A percentile compares a stretch with the other conserved stretches of the same genome.
Evolutionary conservation across 768 basidiomycete species (phyloP).

Genomic region (Phanerochaete sordida): DNA sequence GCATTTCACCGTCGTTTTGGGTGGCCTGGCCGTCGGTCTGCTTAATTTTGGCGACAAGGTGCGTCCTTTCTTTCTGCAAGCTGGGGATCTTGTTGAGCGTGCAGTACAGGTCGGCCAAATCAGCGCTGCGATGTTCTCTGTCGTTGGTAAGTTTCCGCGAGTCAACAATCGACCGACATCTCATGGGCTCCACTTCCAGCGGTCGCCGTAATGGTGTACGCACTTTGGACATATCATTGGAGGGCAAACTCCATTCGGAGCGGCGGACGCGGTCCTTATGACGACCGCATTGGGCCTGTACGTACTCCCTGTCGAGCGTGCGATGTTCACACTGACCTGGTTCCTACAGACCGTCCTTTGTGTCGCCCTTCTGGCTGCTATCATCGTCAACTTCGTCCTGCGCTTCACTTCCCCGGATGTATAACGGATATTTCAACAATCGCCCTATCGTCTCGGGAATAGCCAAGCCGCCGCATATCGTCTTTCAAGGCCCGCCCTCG

Average conservation of each 20-base stretch:
- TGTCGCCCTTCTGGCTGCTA: conserved; percentile 75
- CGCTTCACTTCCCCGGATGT: conserved; percentile 51
- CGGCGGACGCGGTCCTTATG: conserved; percentile 92
- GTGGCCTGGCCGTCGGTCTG: conserved; percentile 92
- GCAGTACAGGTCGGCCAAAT: conserved; percentile 80
- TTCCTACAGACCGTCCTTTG: conserved; percentile 72
- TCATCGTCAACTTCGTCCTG: conserved; percentile 81
- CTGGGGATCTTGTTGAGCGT: neutral
- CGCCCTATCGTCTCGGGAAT: neutral
- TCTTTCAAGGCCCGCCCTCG: neutral
- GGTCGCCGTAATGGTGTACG: conserved; percentile 96
- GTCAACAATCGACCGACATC: no score
- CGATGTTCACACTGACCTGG: conserved; percentile 12
- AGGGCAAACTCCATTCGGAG: conserved; percentile 88
- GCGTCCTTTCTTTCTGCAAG: conserved; percentile 13
- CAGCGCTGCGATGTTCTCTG: conserved; percentile 93
- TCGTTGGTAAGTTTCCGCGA: conserved; percentile 66
- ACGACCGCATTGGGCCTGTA: conserved; percentile 93
- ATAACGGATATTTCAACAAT: neutral
- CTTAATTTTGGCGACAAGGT: conserved; percentile 98
- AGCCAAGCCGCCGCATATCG: neutral
- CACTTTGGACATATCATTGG: conserved; percentile 95
- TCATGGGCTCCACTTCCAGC: conserved; percentile 42
- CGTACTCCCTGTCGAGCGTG: conserved; percentile 38
- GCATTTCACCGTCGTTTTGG: conserved; percentile 96